phyloP scores from a whole-genome alignment of 2,329 filamentous ascomycete species.

The Furcasterigmium sp. region DNA sequence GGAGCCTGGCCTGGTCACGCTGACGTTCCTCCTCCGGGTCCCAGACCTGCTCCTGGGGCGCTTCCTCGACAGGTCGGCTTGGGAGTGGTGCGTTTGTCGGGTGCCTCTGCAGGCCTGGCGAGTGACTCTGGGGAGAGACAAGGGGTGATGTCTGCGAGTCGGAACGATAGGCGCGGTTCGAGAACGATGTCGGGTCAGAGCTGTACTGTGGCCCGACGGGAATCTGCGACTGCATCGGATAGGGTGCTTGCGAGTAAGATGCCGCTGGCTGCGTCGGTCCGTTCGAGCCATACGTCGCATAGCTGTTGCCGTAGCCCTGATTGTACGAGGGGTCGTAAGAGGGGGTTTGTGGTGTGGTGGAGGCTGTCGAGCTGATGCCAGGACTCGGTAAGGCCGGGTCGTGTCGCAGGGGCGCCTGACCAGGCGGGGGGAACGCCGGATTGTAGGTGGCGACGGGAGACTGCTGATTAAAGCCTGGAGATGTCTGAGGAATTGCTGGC shows the following conservation, averaged over 20 bases:
- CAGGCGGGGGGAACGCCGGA: constrained; percentile 7
- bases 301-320: constrained; percentile 13
- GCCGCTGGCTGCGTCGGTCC: constrained; percentile 19
- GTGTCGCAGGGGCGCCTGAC: not conserved
- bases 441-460: constrained; percentile 28
- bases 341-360: constrained; percentile 20
- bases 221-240: constrained; percentile 47
- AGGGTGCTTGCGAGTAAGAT: constrained; percentile 37
- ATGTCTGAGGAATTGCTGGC: constrained; percentile 27
- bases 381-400: constrained; percentile 9
- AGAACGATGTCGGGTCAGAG: constrained; percentile 40
- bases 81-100: constrained; percentile 57
- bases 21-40: constrained; percentile 26
- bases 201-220: constrained; percentile 46
- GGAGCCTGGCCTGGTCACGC: constrained; percentile 27
- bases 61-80: constrained; percentile 42
- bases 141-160: constrained; percentile 44
- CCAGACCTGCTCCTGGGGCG: constrained; percentile 37
- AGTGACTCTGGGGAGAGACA: constrained; percentile 38
- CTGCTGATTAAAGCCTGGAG: constrained; percentile 30
- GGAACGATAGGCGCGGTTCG: constrained; percentile 39
- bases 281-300: constrained; percentile 32
- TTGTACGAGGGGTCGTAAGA: constrained; percentile 29
- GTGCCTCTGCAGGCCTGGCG: constrained; percentile 46
- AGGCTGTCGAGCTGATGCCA: constrained; percentile 22